These are phyloP conservation scores for Fusarium heterosporum DNA, from an alignment of 2,329 filamentous ascomycete genomes.

Conservation along the genomic window DNA sequence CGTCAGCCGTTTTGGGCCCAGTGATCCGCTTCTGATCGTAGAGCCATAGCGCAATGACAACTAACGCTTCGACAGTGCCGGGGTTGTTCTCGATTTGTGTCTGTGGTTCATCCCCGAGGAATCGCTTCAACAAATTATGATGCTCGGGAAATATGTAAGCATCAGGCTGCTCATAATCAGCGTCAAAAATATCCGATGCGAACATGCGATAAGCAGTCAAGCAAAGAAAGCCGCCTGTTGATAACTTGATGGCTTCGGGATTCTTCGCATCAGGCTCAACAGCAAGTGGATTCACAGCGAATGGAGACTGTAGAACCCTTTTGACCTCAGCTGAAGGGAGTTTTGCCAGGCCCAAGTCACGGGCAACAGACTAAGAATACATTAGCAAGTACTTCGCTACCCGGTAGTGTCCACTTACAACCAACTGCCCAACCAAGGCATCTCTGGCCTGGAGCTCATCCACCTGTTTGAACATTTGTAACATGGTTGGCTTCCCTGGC, in stretches of 20 bases:
- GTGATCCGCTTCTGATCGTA: slow-evolving; percentile 61
- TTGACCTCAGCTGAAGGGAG: slow-evolving; percentile 60
- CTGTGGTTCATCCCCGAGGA: slow-evolving; percentile 64
- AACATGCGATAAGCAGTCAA: slow-evolving; percentile 73
- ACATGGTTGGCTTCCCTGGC: slow-evolving; percentile 69
- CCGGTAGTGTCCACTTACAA: slow-evolving; percentile 59
- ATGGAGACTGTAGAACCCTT: slow-evolving; percentile 56
- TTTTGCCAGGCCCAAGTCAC: slow-evolving; percentile 68
- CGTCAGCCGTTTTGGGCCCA: slow-evolving; percentile 47
- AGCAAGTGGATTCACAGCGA: slow-evolving; percentile 60
- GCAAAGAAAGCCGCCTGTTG: slow-evolving; percentile 68
- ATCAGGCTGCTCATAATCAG: slow-evolving; percentile 64
- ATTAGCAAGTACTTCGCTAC: slow-evolving; percentile 22
- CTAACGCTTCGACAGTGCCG: slow-evolving; percentile 68
- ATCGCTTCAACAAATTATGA: slow-evolving; percentile 63
- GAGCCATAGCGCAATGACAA: slow-evolving; percentile 71
- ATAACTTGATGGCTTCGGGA: slow-evolving; percentile 66
- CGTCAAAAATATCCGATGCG: slow-evolving; percentile 70
- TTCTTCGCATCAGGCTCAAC: slow-evolving; percentile 59
- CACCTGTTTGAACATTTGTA: slow-evolving; percentile 73
- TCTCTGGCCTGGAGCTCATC: slow-evolving; percentile 71
- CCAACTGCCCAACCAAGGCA: slow-evolving; percentile 77
- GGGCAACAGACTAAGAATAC: slow-evolving; percentile 67
- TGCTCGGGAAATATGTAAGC: slow-evolving; percentile 72
- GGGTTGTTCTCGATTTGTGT: slow-evolving; percentile 61